Base-by-base conservation (phyloP, 805 yeast genomes). In the Candida vaughaniae region DNA sequence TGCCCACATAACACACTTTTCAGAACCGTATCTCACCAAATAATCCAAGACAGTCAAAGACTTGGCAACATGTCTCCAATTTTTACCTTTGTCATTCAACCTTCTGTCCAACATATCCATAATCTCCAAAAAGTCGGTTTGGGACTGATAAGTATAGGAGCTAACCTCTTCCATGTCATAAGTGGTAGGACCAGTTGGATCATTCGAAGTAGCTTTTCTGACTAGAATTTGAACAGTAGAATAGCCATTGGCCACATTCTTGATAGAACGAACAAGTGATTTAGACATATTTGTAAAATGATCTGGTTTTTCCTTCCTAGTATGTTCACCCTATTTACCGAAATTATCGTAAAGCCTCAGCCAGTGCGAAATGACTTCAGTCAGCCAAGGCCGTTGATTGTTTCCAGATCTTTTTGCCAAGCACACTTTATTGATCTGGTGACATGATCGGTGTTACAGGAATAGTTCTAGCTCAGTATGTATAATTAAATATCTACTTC, bases 61-160 rank as follows among this genome's bases (percentile, higher is more conserved):
- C 61, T 91, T 93, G 45, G 95, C 90, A 33, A 91, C 90, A 58
- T 91, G 99, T 48, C 96, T 77, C 97, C 97, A 91, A 64, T 91
- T 85, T 60, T 89, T 90, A 43, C 98, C 98, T 68, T 90, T 90
- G 57, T 91, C 98, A 55, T 91, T 91, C 47, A 91, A 67, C 46
- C 99, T 76, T 48, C 88, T 78, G 64, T 91, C 97, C 30, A 91
- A 64, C 82, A 91, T 88, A 55, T 91, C 97, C 95, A 91, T 85
- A 31, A 89, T 79, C 55, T 89, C 95, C 53, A 88, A 72, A 51
- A 89, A 80, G 51, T 87, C 95, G 5, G 82, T 78, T 45, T 64
- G 73, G 53, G 67, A 64, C 48, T 80, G 84, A 56, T 75, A 82
- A 1, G 96, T 85, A 48, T 77, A 71, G 35, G 78, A 73, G 2